Base-by-base conservation (phyloP, 2,329 filamentous ascomycete genomes). In the Zasmidium cellare region DNA sequence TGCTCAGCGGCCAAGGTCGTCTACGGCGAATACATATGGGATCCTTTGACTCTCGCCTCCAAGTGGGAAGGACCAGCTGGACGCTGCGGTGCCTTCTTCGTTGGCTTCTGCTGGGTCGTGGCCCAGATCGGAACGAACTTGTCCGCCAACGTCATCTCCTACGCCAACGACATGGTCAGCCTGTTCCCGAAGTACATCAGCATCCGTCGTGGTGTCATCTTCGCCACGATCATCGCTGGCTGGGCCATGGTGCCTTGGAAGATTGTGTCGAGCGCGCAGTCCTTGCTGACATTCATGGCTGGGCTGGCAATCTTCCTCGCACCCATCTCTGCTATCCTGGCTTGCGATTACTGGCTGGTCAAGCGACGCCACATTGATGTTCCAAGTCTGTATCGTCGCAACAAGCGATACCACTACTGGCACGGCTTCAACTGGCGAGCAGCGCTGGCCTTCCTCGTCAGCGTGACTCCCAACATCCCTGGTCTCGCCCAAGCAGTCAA, bases 231-330 rank as follows among this genome's bases (percentile, higher is more conserved):
- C 5, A 71, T 81, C 2, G 76, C 74, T 2, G 68, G 66, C 20
- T 87, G 84, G 84, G 78, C 79, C 2, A 76, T 87, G 28, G 83
- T 65, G 14, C 58, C 56, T 6, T 88, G 85, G 86, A 87, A 87
- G 73, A 88, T 88, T 57, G 75, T 88, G 18, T 76, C 71, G 31
- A 85, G 81, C 0, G 86, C 85, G 1, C 69, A 72, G 1, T 84
- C 80, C 1, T 84, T 88, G 63, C 72, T 87, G 22, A 67, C 61
- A 9, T 72, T 72, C 63, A 87, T 90, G 81, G 79, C 81, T 46
- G 86, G 85, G 0, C 86, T 87, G 69, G 81, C 82, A 1, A 79
- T 88, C 41, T 89, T 89, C 72, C 75, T 89, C 0, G 85, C 83
- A 7, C 85, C 86, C 0, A 85, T 88, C 57, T 83, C 84, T 0